Evolutionary conservation across 1,139 yeast genomes (phyloP).

Genomic region (Saccharomyces hybrid): DNA sequence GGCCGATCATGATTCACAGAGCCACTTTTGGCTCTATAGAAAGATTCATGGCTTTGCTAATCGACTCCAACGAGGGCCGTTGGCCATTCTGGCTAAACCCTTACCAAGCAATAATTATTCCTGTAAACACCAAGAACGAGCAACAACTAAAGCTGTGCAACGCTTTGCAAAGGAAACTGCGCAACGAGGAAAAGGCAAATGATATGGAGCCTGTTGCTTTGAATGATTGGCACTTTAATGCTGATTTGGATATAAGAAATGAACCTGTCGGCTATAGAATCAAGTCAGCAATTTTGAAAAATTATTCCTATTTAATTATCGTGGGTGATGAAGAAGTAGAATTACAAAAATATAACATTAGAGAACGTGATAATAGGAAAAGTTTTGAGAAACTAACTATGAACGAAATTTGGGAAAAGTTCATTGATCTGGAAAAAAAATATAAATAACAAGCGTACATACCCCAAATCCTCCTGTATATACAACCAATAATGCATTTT

Average conservation of each 20-base stretch:
- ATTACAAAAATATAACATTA: slow-evolving; percentile 53
- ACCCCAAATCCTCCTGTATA: slow-evolving; percentile 13
- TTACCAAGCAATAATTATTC: slow-evolving; percentile 82
- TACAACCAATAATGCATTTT: background rate
- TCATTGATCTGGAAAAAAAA: slow-evolving; percentile 43
- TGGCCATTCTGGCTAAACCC: slow-evolving; percentile 99
- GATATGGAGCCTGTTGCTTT: slow-evolving; percentile 39
- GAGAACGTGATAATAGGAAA: slow-evolving; percentile 50
- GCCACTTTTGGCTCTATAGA: slow-evolving; percentile 94
- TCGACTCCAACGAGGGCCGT: slow-evolving; percentile 85
- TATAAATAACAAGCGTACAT: slow-evolving; percentile 30
- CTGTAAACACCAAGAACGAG: slow-evolving; percentile 59
- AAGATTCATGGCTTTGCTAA: slow-evolving; percentile 80
- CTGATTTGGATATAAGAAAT: slow-evolving; percentile 64
- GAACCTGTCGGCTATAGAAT: slow-evolving; percentile 79
- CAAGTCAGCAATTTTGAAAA: slow-evolving; percentile 67
- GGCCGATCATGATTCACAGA: slow-evolving; percentile 89
- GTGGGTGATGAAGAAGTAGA: slow-evolving; percentile 82
- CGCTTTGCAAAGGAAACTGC: slow-evolving; percentile 15
- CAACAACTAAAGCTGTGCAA: slow-evolving; percentile 41
- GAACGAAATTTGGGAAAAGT: slow-evolving; percentile 43
- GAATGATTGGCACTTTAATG: slow-evolving; percentile 57
- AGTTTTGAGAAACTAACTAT: slow-evolving; percentile 38
- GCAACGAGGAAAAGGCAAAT: slow-evolving; percentile 21
- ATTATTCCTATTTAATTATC: slow-evolving; percentile 72